Percentiles rank a stretch among this genome's conserved stretches.
Conservation (phyloP, 2,329 filamentous ascomycete genomes). For the Paecilomyces variotii region DNA sequence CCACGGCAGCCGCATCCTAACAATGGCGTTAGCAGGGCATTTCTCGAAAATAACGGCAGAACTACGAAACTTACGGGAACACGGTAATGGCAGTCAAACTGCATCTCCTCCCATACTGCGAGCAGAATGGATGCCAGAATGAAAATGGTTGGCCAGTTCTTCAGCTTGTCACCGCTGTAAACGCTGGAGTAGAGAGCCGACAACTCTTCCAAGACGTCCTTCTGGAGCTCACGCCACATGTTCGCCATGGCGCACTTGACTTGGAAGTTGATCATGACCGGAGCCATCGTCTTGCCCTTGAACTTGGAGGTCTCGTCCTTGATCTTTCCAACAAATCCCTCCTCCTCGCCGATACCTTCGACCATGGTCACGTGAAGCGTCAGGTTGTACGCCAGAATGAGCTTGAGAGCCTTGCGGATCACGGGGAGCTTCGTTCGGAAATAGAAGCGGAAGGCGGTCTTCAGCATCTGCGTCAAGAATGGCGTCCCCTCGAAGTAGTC, state of each 20-base stretch:
- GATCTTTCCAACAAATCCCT: conserved; percentile 71
- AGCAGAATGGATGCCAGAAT: conserved; percentile 90
- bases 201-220: conserved; percentile 90
- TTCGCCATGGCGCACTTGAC: conserved; percentile 95
- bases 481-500: conserved; percentile 94
- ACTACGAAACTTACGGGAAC: conserved; percentile 47
- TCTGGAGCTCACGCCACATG: conserved; percentile 96
- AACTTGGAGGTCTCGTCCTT: conserved; percentile 80
- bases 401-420: conserved; percentile 89
- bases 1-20: conserved; percentile 65
- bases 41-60: background rate
- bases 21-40: conserved; percentile 6
- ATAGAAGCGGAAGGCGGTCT: conserved; percentile 92
- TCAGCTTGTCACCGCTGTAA: conserved; percentile 92
- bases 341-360: conserved; percentile 76
- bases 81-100: conserved; percentile 96
- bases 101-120: conserved; percentile 96
- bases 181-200: conserved; percentile 92
- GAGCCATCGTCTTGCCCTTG: conserved; percentile 81
- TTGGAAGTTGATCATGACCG: conserved; percentile 99
- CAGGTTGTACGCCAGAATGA: conserved; percentile 91
- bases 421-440: conserved; percentile 78
- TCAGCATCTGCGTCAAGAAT: conserved; percentile 91
- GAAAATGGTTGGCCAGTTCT: conserved; percentile 99
- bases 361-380: conserved; percentile 93